Conservation (phyloP, 106 monocot species). For the Platanthera guangdongensis region DNA sequence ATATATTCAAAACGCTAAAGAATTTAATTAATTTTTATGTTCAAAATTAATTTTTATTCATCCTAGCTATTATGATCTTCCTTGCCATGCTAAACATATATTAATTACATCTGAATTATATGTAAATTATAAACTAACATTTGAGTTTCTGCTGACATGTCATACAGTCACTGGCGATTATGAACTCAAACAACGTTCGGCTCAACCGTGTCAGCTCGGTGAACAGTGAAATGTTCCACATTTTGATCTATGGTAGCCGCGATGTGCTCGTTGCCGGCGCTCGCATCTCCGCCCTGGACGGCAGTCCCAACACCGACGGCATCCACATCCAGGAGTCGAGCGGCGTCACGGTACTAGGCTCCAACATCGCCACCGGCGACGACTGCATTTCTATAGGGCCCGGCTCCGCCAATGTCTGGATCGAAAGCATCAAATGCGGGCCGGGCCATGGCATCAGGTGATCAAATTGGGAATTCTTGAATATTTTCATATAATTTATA, state of each 20-base stretch:
- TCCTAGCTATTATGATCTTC: no score
- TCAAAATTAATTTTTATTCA: not conserved
- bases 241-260: not conserved
- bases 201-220: not conserved
- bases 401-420: not conserved
- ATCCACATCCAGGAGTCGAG: slow-evolving; percentile 7
- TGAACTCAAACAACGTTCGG: not conserved
- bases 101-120: no score
- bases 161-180: not conserved
- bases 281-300: not conserved
- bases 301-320: slow-evolving; percentile 11
- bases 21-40: no score
- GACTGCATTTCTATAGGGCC: slow-evolving; percentile 9
- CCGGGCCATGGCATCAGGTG: slow-evolving; percentile 13
- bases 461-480: no score
- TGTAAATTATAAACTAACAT: not conserved
- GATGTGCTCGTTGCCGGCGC: not conserved
- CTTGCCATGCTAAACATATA: no score
- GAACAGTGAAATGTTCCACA: slow-evolving; percentile 9
- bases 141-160: not conserved
- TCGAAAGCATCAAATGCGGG: not conserved
- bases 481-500: not conserved
- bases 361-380: not conserved
- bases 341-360: not conserved
- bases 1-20: no score